Conservation (phyloP, 2,329 filamentous ascomycete species). For the Microcyclosporella mali region DNA sequence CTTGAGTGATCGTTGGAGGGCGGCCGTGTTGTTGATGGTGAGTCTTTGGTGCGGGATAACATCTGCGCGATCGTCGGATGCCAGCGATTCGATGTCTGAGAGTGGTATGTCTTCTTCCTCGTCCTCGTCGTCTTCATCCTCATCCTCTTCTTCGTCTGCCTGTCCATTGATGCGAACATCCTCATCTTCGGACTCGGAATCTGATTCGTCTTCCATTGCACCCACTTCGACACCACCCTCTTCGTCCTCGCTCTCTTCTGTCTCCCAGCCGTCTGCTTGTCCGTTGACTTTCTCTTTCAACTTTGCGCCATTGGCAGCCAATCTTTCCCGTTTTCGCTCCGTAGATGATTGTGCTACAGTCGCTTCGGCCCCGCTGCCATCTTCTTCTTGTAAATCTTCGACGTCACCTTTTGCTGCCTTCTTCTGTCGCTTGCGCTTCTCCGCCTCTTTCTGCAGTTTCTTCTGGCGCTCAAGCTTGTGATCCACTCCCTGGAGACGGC, state of each 20-base stretch:
- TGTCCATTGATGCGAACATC: slow-evolving; percentile 29
- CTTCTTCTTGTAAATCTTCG: slow-evolving; percentile 22
- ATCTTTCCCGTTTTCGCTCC: slow-evolving; percentile 12
- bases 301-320: slow-evolving; percentile 30
- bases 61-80: slow-evolving; percentile 77
- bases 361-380: slow-evolving; percentile 24
- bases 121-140: slow-evolving; percentile 56
- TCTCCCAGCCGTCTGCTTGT: slow-evolving; percentile 28
- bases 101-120: slow-evolving; percentile 84
- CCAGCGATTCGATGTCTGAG: slow-evolving; percentile 73
- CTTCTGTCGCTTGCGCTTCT: slow-evolving; percentile 41
- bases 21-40: slow-evolving; percentile 94
- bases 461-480: slow-evolving; percentile 63
- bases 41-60: slow-evolving; percentile 84
- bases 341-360: slow-evolving; percentile 17
- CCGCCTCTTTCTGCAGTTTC: slow-evolving; percentile 48
- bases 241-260: slow-evolving; percentile 33
- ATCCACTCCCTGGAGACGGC: slow-evolving; percentile 56
- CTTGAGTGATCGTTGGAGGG: slow-evolving; percentile 71
- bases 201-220: slow-evolving; percentile 32
- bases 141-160: slow-evolving; percentile 40
- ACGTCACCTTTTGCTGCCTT: slow-evolving; percentile 26
- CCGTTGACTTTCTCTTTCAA: slow-evolving; percentile 23
- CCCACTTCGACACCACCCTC: slow-evolving; percentile 34
- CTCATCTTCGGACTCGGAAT: slow-evolving; percentile 31